These are phyloP conservation scores for Boeremia lycopersici DNA, from an alignment of 2,329 filamentous ascomycete species.

Conservation along the genomic window DNA sequence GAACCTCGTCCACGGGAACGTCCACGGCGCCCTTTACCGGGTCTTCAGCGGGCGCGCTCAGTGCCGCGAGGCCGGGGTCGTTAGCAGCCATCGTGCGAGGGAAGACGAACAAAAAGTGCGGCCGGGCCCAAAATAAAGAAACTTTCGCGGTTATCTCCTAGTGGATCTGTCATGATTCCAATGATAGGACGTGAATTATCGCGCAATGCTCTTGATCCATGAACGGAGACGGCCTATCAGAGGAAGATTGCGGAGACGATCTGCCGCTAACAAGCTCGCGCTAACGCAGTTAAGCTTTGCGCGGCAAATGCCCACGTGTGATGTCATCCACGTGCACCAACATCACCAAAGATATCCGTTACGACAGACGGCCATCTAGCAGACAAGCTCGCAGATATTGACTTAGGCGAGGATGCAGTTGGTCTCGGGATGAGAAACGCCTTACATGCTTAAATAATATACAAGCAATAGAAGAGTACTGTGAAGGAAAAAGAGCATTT, in stretches of 20 bases:
- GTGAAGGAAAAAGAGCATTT: too few species aligned
- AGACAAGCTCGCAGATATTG: too few species aligned
- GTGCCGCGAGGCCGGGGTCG: slow-evolving; percentile 30
- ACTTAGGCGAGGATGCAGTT: too few species aligned
- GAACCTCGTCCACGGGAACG: slow-evolving; percentile 45
- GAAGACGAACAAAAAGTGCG: not conserved
- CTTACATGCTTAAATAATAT: too few species aligned
- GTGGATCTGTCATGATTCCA: slow-evolving; percentile 1
- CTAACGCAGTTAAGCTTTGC: slow-evolving; percentile 11
- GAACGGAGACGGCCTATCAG: slow-evolving; percentile 10
- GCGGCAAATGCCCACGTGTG: not conserved
- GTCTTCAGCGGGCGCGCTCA: slow-evolving; percentile 28
- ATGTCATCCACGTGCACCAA: not conserved
- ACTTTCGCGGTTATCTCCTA: slow-evolving; percentile 18
- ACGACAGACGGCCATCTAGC: too few species aligned
- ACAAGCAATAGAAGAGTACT: too few species aligned
- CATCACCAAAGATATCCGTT: too few species aligned
- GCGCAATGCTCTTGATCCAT: slow-evolving; percentile 5
- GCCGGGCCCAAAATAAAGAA: not conserved
- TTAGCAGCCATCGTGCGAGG: slow-evolving; percentile 24
- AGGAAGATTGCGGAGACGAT: not conserved
- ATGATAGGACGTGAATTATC: slow-evolving; percentile 1
- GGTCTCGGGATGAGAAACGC: too few species aligned
- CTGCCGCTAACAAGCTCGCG: slow-evolving; percentile 14
- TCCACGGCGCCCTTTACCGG: slow-evolving; percentile 27